These are phyloP conservation scores for Xerocomellus amylosporus DNA, from an alignment of 768 basidiomycete genomes.

Conservation along the genomic window DNA sequence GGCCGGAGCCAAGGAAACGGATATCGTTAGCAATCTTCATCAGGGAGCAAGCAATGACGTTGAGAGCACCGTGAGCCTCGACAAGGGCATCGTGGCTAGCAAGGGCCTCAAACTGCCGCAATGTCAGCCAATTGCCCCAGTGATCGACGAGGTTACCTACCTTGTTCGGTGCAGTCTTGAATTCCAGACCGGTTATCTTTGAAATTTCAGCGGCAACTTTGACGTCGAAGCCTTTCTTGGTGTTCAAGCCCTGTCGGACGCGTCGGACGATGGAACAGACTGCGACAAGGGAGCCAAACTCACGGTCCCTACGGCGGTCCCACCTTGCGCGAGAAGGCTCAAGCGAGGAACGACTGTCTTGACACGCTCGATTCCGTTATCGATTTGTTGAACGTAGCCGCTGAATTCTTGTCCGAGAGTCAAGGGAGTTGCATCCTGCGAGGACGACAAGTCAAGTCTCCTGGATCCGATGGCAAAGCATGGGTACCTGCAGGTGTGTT, in stretches of 20 bases:
- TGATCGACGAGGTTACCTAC: conserved; percentile 36
- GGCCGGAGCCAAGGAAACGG: conserved; percentile 95
- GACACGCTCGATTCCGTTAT: conserved; percentile 85
- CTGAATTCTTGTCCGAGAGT: conserved; percentile 99
- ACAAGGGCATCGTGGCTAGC: conserved; percentile 98
- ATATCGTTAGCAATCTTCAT: conserved; percentile 99
- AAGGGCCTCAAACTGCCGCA: conserved; percentile 85
- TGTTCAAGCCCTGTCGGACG: conserved; percentile 81
- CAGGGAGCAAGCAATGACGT: conserved; percentile 91
- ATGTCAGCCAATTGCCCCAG: conserved; percentile 4
- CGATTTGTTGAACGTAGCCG: conserved; percentile 93
- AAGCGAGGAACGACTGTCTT: conserved; percentile 80
- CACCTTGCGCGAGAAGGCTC: conserved; percentile 91
- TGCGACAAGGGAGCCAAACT: conserved; percentile 25
- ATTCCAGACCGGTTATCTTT: conserved; percentile 84
- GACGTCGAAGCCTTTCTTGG: conserved; percentile 93
- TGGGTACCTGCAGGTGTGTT: conserved; percentile 80
- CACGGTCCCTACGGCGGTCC: conserved; percentile 97
- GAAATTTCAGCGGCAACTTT: conserved; percentile 91
- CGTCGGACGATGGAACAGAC: conserved; percentile 5
- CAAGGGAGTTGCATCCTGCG: conserved; percentile 91
- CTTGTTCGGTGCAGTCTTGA: conserved; percentile 98
- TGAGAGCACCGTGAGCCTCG: conserved; percentile 95
- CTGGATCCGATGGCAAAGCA: background rate
- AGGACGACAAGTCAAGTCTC: background rate